Base-by-base conservation (phyloP, 106 monocot genomes). In the Acorus gramineus region DNA sequence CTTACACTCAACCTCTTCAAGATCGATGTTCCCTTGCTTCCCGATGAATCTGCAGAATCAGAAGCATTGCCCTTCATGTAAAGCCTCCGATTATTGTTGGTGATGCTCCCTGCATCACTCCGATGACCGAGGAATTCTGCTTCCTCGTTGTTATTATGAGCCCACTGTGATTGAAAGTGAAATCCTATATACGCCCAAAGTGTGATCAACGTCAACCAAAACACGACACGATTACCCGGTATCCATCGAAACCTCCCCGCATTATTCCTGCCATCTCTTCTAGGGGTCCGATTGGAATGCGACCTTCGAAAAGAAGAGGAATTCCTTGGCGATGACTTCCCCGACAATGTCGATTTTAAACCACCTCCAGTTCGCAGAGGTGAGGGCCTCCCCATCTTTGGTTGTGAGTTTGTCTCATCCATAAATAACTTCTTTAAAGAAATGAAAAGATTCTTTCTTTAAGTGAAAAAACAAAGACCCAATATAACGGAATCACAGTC, bases 171-270 rank as follows among this genome's bases (percentile, higher is more conserved):
- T 61, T 90, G 94, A 47, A 94, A 64, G 50, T 75, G 70, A 61
- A 94, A 94, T 1, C 84, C 86, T 47, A 90, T 67, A 51, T 90
- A 94, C 0, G 80, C 77, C 94, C 94, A 94, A 4, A 86, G 4
- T 4, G 71, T 71, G 28, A 89, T 90, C 2, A 94, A 58, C 8
- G 79, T 70, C 71, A 94, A 60, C 74, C 84, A 81, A 58, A 90
- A 66, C 49, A 90, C 59, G 7, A 90, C 66, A 6, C 81, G 76
- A 49, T 94, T 86, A 57, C 77, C 77, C 7, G 70, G 66, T 42
- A 94, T 6, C 77, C 80, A 86, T 28, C 69, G 73, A 60, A 84
- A 61, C 12, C 51, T 74, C 49, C 59, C 52, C 4, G 9, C 44
- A 4, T 7, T 10, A 8, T 60, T 58, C 47, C 69, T 86, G 0